phyloP scores from a whole-genome alignment of 495 filamentous ascomycete genomes.

The Trichoderma erinaceum region DNA sequence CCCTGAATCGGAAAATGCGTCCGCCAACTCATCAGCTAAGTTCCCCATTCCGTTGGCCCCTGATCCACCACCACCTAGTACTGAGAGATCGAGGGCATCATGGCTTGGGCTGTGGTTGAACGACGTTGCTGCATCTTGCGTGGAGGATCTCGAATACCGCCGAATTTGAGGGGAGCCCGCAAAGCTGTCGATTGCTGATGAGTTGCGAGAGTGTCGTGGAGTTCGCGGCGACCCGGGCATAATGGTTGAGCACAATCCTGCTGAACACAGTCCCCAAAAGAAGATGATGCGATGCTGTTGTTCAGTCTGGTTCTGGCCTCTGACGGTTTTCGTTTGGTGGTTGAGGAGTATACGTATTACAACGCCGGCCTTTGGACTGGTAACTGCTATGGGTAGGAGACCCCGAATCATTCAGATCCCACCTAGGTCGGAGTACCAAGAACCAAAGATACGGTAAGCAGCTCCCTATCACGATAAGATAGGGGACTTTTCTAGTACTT shows the following conservation, averaged over 20 bases:
- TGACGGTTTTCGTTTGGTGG: background rate
- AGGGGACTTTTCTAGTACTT: background rate
- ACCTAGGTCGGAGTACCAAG: background rate
- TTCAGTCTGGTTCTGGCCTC: background rate
- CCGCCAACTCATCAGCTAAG: conserved; percentile 72
- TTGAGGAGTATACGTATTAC: background rate
- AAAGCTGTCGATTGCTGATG: conserved; percentile 45
- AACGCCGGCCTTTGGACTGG: background rate
- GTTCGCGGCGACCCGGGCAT: conserved; percentile 51
- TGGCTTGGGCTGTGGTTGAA: conserved; percentile 48
- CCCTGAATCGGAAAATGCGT: conserved; percentile 48
- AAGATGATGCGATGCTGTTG: background rate
- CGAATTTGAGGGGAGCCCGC: background rate
- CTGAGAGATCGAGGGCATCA: conserved; percentile 44
- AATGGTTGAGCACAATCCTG: background rate
- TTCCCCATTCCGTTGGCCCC: conserved; percentile 47
- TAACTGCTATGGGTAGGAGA: background rate
- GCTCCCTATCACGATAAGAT: conserved; percentile 3
- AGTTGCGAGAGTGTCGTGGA: conserved; percentile 58
- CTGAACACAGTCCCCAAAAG: background rate
- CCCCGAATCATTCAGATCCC: background rate
- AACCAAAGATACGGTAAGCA: conserved; percentile 12
- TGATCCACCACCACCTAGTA: conserved; percentile 38
- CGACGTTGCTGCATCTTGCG: conserved; percentile 56
- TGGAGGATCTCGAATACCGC: conserved; percentile 42